Base-by-base conservation (phyloP, 371 early-diverging fungal genomes). In the Mucor velutinosus region DNA sequence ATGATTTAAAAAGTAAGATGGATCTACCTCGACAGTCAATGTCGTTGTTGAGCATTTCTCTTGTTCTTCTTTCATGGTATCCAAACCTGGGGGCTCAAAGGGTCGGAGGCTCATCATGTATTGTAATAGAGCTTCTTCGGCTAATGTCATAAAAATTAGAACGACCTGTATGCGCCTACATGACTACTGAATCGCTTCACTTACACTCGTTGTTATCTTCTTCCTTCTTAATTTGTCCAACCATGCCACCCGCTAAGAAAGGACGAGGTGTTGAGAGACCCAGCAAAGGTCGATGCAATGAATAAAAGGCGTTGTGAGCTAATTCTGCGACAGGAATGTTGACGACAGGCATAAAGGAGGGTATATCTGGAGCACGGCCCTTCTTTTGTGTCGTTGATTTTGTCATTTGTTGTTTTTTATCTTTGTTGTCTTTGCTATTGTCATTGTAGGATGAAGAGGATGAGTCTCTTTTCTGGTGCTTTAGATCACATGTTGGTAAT, bases 221-320 rank as follows among this genome's bases (percentile, higher is more conserved):
- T 60, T 71, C 66, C 33, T 62, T 63, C 47, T 66, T 62, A n/a
- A 70, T 65, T 56, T 70, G 60, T 17, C 70, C 70, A 19, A 70
- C 62, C 27, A 70, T 39, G 4, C 58, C 47, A 3, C 70, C 70
- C 2, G 43, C 63, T 15, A 65, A 43, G 23, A 71, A 71, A 7
- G 71, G 71, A 41, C 45, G 49, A 14, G 71, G 71, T 32, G 49
- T 66, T 19, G 66, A 71, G 15, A 71, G 55, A 3, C 71, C 71
- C 35, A 71, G 35, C 19, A 71, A 58, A 30, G 84, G 84, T 32
- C 82, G 64, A 67, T 84, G 80, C 25, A 84, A 66, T 11, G 84
- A 80, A 47, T 80, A 84, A 58, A 84, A 84, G 4, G 80, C 79
- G 57, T 80, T 80, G 53, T 78, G 79, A 19, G 82, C 82, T 39